These are phyloP conservation scores for Linnemannia hyalina DNA, from an alignment of 192 early-diverging fungal species.

Conservation along the genomic window DNA sequence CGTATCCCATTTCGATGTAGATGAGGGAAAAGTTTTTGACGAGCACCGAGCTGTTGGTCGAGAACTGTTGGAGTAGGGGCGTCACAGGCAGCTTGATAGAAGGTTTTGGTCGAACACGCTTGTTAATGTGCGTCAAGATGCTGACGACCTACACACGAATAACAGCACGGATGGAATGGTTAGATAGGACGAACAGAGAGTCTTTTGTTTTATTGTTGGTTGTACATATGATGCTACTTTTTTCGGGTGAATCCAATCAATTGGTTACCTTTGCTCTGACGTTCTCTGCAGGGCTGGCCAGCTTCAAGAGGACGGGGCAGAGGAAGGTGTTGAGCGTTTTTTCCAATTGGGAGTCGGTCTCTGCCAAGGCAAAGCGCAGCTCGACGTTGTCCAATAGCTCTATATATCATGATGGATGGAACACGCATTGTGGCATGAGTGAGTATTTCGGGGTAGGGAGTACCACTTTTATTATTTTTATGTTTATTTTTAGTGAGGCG, in stretches of 20 bases:
- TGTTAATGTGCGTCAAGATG: constrained; percentile 88
- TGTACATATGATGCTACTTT: not conserved
- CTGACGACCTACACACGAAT: constrained; percentile 70
- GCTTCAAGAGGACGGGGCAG: constrained; percentile 77
- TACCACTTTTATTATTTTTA: too few species aligned
- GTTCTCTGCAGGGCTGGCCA: constrained; percentile 62
- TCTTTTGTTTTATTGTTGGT: not conserved
- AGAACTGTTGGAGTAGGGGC: constrained; percentile 74
- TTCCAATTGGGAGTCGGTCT: constrained; percentile 75
- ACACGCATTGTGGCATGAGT: not conserved
- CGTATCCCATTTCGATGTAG: constrained; percentile 87
- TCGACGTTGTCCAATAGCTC: constrained; percentile 80
- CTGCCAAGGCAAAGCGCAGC: constrained; percentile 78
- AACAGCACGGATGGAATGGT: not conserved
- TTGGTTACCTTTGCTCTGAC: constrained; percentile 61
- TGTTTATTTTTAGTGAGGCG: not conserved
- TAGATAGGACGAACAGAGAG: not conserved
- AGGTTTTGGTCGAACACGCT: constrained; percentile 77
- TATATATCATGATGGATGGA: not conserved
- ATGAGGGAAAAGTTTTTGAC: constrained; percentile 87
- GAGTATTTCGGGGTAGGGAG: not conserved
- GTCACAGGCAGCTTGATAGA: constrained; percentile 72
- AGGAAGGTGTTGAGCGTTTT: constrained; percentile 72
- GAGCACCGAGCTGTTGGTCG: constrained; percentile 59
- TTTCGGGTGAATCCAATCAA: too few species aligned